A percentile compares a stretch with the other conserved stretches of the same genome.
phyloP scores from a whole-genome alignment of 495 filamentous ascomycete genomes.

The Aspergillus saccharolyticus region DNA sequence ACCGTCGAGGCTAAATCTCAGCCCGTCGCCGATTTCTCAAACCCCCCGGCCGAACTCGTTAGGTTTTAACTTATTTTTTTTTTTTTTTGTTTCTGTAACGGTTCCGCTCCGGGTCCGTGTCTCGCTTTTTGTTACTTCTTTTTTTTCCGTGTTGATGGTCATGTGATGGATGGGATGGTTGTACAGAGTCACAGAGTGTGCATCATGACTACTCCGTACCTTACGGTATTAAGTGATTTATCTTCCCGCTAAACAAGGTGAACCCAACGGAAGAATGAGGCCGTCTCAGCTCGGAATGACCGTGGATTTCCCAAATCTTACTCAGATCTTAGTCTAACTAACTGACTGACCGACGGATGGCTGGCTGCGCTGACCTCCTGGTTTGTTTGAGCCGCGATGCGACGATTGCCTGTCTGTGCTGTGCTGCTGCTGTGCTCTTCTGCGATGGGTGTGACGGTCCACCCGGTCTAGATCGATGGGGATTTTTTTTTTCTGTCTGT shows the following conservation, averaged over 20 bases:
- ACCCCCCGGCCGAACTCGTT: neutral
- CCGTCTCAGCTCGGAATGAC: neutral
- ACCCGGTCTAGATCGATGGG: neutral
- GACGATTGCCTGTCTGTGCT: neutral
- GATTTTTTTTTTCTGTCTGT: no score
- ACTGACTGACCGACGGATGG: no score
- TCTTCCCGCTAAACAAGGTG: no score
- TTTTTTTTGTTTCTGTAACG: neutral
- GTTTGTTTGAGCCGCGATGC: neutral
- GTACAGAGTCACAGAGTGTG: no score
- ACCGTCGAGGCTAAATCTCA: neutral
- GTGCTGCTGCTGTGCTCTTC: neutral
- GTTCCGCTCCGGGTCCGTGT: neutral
- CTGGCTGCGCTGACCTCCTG: no score
- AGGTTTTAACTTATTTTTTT: neutral
- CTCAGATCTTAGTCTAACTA: no score
- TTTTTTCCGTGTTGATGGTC: neutral
- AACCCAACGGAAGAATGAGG: neutral
- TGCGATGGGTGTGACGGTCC: neutral
- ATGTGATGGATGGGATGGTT: neutral
- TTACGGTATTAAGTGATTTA: no score
- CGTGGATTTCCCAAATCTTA: no score
- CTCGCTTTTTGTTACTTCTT: neutral
- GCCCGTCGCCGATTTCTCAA: neutral
- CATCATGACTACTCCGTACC: no score